A percentile compares a stretch with the other conserved stretches of the same genome.
phyloP scores from a whole-genome alignment of 441 rosid species.

The Metrosideros polymorpha region DNA sequence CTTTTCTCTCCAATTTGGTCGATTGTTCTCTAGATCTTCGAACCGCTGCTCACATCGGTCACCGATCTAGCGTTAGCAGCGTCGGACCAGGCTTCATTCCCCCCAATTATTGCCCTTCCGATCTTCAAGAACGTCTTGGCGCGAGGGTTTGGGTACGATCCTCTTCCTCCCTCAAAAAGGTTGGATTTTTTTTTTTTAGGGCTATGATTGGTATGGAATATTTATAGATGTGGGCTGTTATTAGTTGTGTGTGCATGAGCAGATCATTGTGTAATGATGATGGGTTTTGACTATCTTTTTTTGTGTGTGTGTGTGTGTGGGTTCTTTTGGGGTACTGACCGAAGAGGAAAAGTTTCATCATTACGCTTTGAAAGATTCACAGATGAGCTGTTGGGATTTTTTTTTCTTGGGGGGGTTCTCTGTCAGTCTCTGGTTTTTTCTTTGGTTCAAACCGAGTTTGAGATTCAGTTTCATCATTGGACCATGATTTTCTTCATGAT shows the following conservation, averaged over 20 bases:
- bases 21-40: not conserved
- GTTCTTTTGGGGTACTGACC: not conserved
- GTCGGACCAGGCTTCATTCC: slow-evolving; percentile 20
- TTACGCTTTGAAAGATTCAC: not conserved
- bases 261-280: not conserved
- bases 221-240: not conserved
- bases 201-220: not conserved
- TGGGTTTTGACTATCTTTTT: not conserved
- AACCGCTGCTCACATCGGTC: not conserved
- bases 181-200: not conserved
- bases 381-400: not conserved
- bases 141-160: not conserved
- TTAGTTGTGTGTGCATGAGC: not conserved
- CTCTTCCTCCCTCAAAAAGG: not conserved
- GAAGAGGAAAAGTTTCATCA: not conserved
- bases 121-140: not conserved
- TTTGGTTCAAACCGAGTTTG: not conserved
- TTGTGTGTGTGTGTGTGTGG: not conserved
- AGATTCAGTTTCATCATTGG: not conserved
- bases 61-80: not conserved
- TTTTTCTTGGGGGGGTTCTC: not conserved
- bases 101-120: slow-evolving; percentile 2
- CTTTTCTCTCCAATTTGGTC: not conserved
- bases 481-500: not conserved
- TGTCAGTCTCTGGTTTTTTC: not conserved